A percentile compares a stretch with the other conserved stretches of the same genome.
These are phyloP conservation scores for Mortierella sp. DNA, from an alignment of 371 early-diverging fungal species.

Conservation along the genomic window DNA sequence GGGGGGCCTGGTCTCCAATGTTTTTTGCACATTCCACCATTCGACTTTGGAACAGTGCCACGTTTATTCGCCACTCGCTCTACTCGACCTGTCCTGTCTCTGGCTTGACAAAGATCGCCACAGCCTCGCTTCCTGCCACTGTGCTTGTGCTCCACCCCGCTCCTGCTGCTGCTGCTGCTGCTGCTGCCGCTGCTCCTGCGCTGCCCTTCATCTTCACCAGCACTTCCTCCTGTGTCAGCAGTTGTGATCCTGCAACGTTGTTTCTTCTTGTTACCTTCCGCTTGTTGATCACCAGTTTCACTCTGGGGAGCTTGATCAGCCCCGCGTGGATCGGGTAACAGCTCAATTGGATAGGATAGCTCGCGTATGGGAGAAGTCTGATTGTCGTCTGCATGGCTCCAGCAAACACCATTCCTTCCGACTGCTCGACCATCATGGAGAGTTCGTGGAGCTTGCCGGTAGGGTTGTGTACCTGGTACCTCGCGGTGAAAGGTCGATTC, in stretches of 20 bases:
- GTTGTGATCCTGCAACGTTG: slow-evolving; percentile 8
- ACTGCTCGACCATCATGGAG: slow-evolving; percentile 66
- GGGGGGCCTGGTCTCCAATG: too few species aligned
- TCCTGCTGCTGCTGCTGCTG: too few species aligned
- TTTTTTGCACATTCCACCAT: background rate
- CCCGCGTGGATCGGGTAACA: slow-evolving; percentile 63
- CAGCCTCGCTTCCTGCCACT: slow-evolving; percentile 13
- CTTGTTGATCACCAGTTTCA: slow-evolving; percentile 57
- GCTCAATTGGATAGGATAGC: slow-evolving; percentile 40
- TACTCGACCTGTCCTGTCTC: slow-evolving; percentile 30
- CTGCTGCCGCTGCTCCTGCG: too few species aligned
- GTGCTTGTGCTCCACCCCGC: too few species aligned
- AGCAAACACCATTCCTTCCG: slow-evolving; percentile 79
- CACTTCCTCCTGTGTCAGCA: slow-evolving; percentile 27
- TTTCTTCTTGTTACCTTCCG: slow-evolving; percentile 14
- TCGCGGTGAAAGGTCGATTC: slow-evolving; percentile 68
- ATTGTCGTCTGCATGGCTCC: slow-evolving; percentile 72
- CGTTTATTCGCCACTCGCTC: background rate
- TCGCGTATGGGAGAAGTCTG: slow-evolving; percentile 64
- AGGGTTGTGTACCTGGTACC: slow-evolving; percentile 72
- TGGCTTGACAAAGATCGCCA: slow-evolving; percentile 51
- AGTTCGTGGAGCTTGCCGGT: slow-evolving; percentile 67
- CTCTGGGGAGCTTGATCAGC: slow-evolving; percentile 61
- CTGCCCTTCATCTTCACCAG: slow-evolving; percentile 35
- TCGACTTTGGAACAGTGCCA: background rate